These are phyloP conservation scores for Phyllosticta citrichinensis DNA, from an alignment of 2,329 filamentous ascomycete genomes.

Conservation along the genomic window DNA sequence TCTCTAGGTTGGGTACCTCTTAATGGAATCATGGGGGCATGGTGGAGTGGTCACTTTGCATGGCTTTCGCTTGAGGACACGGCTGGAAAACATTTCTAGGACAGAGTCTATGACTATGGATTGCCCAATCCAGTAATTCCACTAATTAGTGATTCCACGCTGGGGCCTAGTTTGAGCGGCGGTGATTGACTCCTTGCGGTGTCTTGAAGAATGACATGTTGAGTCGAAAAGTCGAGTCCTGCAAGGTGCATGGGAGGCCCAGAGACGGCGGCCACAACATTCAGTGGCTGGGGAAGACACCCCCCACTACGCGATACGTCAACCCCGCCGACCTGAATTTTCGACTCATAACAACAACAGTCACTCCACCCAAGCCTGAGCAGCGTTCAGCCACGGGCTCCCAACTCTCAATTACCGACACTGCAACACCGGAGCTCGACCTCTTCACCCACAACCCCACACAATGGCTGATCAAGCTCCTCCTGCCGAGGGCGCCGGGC, in stretches of 20 bases:
- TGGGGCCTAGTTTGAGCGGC: not conserved
- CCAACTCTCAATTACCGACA: not conserved
- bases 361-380: conserved; percentile 1
- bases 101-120: not conserved
- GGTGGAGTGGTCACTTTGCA: not conserved
- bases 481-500: conserved; percentile 14
- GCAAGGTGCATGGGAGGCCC: not conserved
- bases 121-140: not conserved
- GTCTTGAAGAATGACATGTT: not conserved
- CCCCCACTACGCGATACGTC: conserved; percentile 4
- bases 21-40: conserved; percentile 7
- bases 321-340: conserved; percentile 9
- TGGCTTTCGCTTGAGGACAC: not conserved
- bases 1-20: conserved; percentile 1
- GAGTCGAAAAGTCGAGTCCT: not conserved
- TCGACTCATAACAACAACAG: conserved; percentile 8
- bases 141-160: not conserved
- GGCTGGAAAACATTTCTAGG: not conserved
- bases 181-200: not conserved
- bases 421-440: not conserved
- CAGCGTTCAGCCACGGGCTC: not conserved
- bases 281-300: not conserved
- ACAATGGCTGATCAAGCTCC: conserved; percentile 24
- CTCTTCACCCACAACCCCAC: not conserved
- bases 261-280: not conserved